A percentile compares a stretch with the other conserved stretches of the same genome.
phyloP scores from a whole-genome alignment of 805 yeast species.

The Candida pini region DNA sequence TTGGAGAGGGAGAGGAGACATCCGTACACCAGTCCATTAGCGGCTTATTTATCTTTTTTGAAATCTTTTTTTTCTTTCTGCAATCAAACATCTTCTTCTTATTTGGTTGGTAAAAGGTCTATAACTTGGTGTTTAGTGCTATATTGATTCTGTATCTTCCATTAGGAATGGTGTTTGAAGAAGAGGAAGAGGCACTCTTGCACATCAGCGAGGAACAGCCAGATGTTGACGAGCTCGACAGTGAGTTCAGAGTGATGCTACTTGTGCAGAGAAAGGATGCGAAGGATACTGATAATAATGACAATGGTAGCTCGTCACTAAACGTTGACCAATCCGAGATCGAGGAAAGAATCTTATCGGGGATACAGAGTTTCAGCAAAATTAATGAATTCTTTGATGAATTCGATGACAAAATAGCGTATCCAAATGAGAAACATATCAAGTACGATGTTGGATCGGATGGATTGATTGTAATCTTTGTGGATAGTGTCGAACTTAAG shows the following conservation, averaged over 20 bases:
- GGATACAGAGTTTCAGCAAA: slow-evolving; percentile 40
- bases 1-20: too few species aligned
- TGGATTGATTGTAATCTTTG: slow-evolving; percentile 53
- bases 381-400: slow-evolving; percentile 47
- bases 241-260: slow-evolving; percentile 40
- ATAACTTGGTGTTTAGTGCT: too few species aligned
- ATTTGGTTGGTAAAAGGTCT: too few species aligned
- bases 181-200: slow-evolving; percentile 6
- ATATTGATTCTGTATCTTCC: too few species aligned
- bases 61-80: too few species aligned
- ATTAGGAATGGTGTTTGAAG: too few species aligned
- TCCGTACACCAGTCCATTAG: too few species aligned
- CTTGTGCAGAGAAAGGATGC: slow-evolving; percentile 33
- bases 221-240: slow-evolving; percentile 34
- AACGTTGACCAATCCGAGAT: slow-evolving; percentile 30
- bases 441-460: slow-evolving; percentile 59
- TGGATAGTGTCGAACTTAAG: slow-evolving; percentile 35
- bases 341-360: slow-evolving; percentile 43
- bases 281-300: too few species aligned
- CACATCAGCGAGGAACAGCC: slow-evolving; percentile 13
- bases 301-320: slow-evolving; percentile 23
- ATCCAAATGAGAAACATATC: slow-evolving; percentile 49
- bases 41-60: too few species aligned
- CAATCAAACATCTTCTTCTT: too few species aligned
- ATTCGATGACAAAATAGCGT: slow-evolving; percentile 46